A percentile compares a stretch with the other conserved stretches of the same genome.
Conservation (phyloP, 2,329 filamentous ascomycete genomes). For the Aspergillus sp. region DNA sequence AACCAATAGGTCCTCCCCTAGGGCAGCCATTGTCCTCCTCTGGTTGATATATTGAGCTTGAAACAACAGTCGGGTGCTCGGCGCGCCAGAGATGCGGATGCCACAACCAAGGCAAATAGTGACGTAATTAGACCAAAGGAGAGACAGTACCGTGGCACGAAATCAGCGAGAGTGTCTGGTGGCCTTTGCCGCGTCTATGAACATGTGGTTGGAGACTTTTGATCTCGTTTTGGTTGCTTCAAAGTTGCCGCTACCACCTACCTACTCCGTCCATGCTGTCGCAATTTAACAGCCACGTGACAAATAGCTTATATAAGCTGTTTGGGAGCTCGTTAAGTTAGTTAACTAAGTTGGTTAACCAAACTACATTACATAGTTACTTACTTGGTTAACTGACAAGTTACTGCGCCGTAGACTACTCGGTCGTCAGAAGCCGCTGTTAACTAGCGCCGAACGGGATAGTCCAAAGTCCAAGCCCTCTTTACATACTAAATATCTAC, state of each 20-base stretch:
- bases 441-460: too few relatives aligned
- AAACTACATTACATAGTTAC: too few relatives aligned
- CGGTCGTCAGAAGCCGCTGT: too few relatives aligned
- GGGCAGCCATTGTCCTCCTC: constrained; percentile 71
- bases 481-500: too few relatives aligned
- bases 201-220: neutral
- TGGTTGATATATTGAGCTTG: neutral
- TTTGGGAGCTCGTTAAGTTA: too few relatives aligned
- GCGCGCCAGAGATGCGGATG: neutral
- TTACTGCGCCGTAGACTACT: too few relatives aligned
- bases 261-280: neutral
- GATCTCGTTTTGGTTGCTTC: neutral
- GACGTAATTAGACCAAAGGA: neutral
- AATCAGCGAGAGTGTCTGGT: neutral
- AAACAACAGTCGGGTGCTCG: neutral
- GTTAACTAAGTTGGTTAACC: too few relatives aligned
- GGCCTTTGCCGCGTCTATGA: neutral
- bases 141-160: neutral
- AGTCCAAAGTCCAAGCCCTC: too few relatives aligned
- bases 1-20: constrained; percentile 91
- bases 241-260: neutral
- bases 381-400: too few relatives aligned
- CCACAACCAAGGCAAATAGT: neutral
- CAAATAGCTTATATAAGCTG: neutral
- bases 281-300: neutral